phyloP scores from a whole-genome alignment of 768 basidiomycete genomes.

The Crucibulum laeve region DNA sequence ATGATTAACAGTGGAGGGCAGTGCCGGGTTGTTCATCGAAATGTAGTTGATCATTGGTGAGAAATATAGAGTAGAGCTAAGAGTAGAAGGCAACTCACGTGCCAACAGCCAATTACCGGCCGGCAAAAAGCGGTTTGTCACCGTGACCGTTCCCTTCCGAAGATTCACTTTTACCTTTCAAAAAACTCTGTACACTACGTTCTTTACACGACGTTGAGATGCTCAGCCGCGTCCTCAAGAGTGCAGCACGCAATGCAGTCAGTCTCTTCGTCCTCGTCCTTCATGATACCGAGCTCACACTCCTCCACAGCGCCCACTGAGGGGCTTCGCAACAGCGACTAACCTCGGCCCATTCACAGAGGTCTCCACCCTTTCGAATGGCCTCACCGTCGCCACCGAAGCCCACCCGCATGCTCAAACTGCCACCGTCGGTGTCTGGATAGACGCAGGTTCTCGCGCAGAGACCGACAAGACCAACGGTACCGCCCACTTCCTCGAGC shows the following conservation, averaged over 20 bases:
- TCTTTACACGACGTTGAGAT: constrained; percentile 39
- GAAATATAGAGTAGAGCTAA: no score
- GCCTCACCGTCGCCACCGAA: constrained; percentile 93
- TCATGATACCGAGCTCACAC: constrained; percentile 3
- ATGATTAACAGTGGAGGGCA: no score
- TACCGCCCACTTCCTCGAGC: constrained; percentile 97
- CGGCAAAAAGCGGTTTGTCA: constrained; percentile 7
- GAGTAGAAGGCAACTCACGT: no score
- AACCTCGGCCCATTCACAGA: constrained; percentile 78
- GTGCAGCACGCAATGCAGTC: constrained; percentile 35
- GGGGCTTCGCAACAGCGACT: constrained; percentile 72
- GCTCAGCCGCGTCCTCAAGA: constrained; percentile 38
- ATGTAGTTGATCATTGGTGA: no score
- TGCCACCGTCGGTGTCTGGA: constrained; percentile 99
- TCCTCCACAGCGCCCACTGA: constrained; percentile 42
- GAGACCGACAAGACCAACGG: constrained; percentile 95
- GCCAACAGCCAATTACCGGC: no score
- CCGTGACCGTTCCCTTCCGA: constrained; percentile 31
- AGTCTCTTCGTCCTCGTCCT: constrained; percentile 6
- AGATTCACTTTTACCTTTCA: constrained; percentile 12
- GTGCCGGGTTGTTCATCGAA: no score
- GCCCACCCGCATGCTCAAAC: constrained; percentile 88
- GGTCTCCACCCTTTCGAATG: constrained; percentile 90
- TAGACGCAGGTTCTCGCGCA: constrained; percentile 95
- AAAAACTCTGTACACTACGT: constrained; percentile 25